These are phyloP conservation scores for Globisporangium rhizosaccharum DNA, from an alignment of 352 stramenopile genomes.

Conservation along the genomic window DNA sequence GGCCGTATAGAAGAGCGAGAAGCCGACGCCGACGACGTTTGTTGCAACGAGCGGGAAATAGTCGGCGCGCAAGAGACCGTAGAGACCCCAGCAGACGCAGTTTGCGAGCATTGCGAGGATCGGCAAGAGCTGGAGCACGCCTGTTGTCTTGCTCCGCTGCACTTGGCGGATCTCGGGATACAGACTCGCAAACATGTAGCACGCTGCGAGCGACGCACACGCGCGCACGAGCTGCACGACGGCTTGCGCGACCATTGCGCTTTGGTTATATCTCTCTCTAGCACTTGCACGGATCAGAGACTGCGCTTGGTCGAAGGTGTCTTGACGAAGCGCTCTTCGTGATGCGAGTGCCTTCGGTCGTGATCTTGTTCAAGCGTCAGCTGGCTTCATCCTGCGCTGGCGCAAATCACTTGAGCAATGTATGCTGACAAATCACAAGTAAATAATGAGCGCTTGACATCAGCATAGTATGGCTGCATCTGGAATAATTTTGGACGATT, in stretches of 20 bases:
- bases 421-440: too few relatives aligned
- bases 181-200: conserved; percentile 42
- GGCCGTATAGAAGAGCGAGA: conserved; percentile 41
- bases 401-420: too few relatives aligned
- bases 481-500: too few relatives aligned
- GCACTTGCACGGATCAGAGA: neutral
- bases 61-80: conserved; percentile 40
- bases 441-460: too few relatives aligned
- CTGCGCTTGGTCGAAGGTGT: too few relatives aligned
- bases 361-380: too few relatives aligned
- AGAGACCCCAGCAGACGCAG: conserved; percentile 48
- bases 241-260: conserved; percentile 17
- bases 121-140: conserved; percentile 20
- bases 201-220: conserved; percentile 35
- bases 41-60: conserved; percentile 51
- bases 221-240: conserved; percentile 30
- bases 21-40: conserved; percentile 35
- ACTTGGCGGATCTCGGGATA: conserved; percentile 31
- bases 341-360: too few relatives aligned
- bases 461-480: too few relatives aligned
- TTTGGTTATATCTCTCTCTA: neutral
- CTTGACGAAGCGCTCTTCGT: neutral
- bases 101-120: conserved; percentile 65
- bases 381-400: too few relatives aligned
- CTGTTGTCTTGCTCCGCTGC: conserved; percentile 18